phyloP scores from a whole-genome alignment of 768 basidiomycete genomes.

The Panaeolus cyanescens region DNA sequence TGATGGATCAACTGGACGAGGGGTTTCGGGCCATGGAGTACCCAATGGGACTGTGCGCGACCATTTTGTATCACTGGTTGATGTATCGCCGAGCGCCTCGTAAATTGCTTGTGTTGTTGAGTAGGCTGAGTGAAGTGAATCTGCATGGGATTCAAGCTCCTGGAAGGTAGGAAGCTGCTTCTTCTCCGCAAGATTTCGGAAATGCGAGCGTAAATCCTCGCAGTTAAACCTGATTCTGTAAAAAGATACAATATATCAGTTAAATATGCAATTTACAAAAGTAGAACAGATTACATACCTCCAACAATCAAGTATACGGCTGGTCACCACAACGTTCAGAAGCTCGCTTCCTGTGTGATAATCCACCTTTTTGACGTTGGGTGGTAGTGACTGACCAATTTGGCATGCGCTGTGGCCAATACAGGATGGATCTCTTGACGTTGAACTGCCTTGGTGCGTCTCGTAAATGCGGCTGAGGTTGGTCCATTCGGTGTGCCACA shows the following conservation, averaged over 20 bases:
- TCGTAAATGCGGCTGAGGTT: slow-evolving; percentile 28
- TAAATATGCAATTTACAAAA: background rate
- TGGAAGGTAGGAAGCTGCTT: slow-evolving; percentile 18
- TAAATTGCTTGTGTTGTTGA: slow-evolving; percentile 1
- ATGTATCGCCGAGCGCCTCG: background rate
- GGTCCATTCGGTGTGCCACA: slow-evolving; percentile 32
- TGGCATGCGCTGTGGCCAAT: slow-evolving; percentile 30
- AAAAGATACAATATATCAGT: background rate
- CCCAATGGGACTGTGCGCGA: no score
- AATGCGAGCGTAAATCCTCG: slow-evolving; percentile 18
- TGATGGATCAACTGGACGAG: background rate
- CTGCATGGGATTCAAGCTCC: slow-evolving; percentile 14
- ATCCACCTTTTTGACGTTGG: slow-evolving; percentile 35
- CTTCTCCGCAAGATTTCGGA: slow-evolving; percentile 2
- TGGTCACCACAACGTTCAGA: slow-evolving; percentile 25
- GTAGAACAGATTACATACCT: slow-evolving; percentile 16
- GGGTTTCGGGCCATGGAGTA: no score
- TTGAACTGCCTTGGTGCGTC: slow-evolving; percentile 28
- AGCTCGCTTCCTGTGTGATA: slow-evolving; percentile 27
- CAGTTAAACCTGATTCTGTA: slow-evolving; percentile 7
- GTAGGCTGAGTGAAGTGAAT: slow-evolving; percentile 12
- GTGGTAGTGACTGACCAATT: slow-evolving; percentile 26
- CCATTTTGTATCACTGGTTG: background rate
- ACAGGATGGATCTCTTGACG: slow-evolving; percentile 25
- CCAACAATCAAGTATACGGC: slow-evolving; percentile 35